Percentiles rank a stretch among this genome's conserved stretches.
These are phyloP conservation scores for Physcia stellaris DNA, from an alignment of 495 filamentous ascomycete genomes.

Conservation along the genomic window DNA sequence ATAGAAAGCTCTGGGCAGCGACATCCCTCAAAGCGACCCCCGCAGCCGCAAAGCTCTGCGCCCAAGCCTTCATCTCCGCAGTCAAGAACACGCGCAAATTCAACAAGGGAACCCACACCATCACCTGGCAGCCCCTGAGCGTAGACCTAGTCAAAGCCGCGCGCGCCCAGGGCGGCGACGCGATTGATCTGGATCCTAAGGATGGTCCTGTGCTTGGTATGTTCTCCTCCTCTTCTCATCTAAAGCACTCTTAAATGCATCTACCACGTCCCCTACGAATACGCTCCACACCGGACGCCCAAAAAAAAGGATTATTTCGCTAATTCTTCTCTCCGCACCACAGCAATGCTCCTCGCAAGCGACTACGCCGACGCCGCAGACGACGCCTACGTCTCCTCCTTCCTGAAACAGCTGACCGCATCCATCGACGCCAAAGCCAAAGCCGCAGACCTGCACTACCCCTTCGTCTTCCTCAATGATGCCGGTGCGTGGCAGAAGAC, in stretches of 20 bases:
- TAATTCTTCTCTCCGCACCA: no score
- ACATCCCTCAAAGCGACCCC: no score
- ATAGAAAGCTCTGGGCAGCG: no score
- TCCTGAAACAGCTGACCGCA: neutral
- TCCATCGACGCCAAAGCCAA: neutral
- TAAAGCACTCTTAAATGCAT: neutral
- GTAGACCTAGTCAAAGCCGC: neutral
- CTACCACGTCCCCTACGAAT: no score
- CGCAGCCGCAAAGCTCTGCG: neutral
- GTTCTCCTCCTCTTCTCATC: neutral
- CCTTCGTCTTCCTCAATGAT: neutral
- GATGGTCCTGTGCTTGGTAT: neutral
- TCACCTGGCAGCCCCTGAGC: neutral
- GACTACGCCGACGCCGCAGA: neutral
- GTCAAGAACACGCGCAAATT: neutral
- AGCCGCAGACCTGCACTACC: neutral
- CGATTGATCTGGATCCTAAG: neutral
- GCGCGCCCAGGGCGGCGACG: neutral
- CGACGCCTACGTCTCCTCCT: neutral
- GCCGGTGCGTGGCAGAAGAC: neutral
- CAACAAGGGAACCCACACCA: neutral
- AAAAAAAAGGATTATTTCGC: no score
- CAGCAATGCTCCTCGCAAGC: neutral
- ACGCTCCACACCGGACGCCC: no score
- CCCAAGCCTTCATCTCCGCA: neutral